A percentile compares a stretch with the other conserved stretches of the same genome.
These are phyloP conservation scores for Erythrobasidium yunnanense DNA, from an alignment of 768 basidiomycete genomes.

Conservation along the genomic window DNA sequence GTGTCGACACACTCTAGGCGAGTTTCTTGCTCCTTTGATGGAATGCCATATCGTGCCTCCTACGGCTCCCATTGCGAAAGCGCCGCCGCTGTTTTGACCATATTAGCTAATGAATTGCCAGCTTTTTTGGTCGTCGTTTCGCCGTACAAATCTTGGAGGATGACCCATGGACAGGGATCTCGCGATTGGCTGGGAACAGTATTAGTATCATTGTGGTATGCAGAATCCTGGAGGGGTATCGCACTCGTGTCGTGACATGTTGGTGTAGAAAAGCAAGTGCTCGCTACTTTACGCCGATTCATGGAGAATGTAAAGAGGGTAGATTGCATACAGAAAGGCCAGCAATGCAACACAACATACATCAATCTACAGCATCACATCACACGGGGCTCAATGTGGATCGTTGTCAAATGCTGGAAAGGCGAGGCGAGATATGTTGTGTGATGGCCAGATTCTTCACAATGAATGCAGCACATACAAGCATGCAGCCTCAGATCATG, in stretches of 20 bases:
- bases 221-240: neutral
- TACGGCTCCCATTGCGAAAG: constrained; percentile 94
- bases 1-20: constrained; percentile 58
- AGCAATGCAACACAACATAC: too few relatives aligned
- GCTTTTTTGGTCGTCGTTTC: neutral
- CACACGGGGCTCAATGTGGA: too few relatives aligned
- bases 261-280: too few relatives aligned
- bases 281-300: too few relatives aligned
- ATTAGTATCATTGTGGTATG: neutral
- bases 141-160: constrained; percentile 21
- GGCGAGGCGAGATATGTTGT: too few relatives aligned
- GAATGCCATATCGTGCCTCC: constrained; percentile 98
- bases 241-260: neutral
- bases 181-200: neutral
- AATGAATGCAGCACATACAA: too few relatives aligned
- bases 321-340: too few relatives aligned
- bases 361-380: too few relatives aligned
- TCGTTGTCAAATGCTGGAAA: too few relatives aligned
- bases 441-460: too few relatives aligned
- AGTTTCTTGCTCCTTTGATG: constrained; percentile 93
- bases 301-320: too few relatives aligned
- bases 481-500: too few relatives aligned
- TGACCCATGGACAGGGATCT: constrained; percentile 23
- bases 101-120: neutral
- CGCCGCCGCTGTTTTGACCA: constrained; percentile 96